Conservation (phyloP, 345 rosid genomes). For the Gossypium bickii region DNA sequence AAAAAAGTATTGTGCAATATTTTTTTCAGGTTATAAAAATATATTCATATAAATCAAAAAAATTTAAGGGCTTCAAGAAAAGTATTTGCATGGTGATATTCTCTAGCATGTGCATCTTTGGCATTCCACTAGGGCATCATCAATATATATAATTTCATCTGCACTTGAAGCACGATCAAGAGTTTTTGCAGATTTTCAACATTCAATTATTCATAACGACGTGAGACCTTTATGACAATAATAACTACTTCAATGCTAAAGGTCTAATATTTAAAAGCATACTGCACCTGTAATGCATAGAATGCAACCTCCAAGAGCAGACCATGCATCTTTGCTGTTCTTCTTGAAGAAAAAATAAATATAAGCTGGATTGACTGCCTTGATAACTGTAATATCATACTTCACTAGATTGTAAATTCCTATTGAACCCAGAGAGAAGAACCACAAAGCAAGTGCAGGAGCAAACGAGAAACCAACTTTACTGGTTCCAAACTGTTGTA, state of each 20-base stretch:
- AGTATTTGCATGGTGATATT: background rate
- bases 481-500: slow-evolving; percentile 82
- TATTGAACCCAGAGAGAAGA: slow-evolving; percentile 76
- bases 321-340: slow-evolving; percentile 75
- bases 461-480: slow-evolving; percentile 90
- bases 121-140: background rate
- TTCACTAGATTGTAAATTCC: slow-evolving; percentile 74
- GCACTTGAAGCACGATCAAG: background rate
- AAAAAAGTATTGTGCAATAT: background rate
- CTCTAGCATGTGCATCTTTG: background rate
- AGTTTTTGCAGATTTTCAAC: background rate
- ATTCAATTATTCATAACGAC: background rate
- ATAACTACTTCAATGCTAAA: background rate
- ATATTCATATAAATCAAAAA: background rate
- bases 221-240: background rate
- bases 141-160: background rate
- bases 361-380: slow-evolving; percentile 81
- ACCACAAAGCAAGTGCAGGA: slow-evolving; percentile 84
- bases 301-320: slow-evolving; percentile 94
- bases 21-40: background rate
- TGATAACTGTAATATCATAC: slow-evolving; percentile 58
- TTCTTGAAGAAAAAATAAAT: slow-evolving; percentile 74
- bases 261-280: slow-evolving; percentile 4
- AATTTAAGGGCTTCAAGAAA: background rate
- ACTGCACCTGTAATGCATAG: slow-evolving; percentile 82